Evolutionary conservation across 1,284 basidiomycete species (phyloP), one percentile per base, ranked within the genome.

Genomic region (Leccinum angustisporum): DNA sequence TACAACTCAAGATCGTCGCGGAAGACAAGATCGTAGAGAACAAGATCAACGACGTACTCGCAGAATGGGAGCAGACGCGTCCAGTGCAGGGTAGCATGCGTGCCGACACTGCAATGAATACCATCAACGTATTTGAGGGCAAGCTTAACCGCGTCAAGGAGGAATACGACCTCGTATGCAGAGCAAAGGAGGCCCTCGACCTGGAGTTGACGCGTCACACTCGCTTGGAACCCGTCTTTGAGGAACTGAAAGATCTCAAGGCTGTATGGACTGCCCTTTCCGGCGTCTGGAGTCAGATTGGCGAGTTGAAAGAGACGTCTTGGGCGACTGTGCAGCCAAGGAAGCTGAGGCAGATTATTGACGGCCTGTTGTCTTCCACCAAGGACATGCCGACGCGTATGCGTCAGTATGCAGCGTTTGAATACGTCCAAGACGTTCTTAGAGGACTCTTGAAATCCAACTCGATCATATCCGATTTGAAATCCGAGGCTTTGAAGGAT

Each of bases 381-480:
- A 95, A 96, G 77, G 97, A 98, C 57, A 97, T 99, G 96, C 97
- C 97, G 0, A 97, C 94, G 56, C 86, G 96, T 61, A 99, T 99
- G 97, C 87, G 97, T 63, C 97, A 99, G 75, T 99, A 99, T 74
- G 94, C 95, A 9, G 97, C 97, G 0, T 99, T 98, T 72, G 97
- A 99, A 80, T 97, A 94, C 73, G 95, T 99, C 3, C 97, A 98
- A 72, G 97, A 99, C 56, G 84, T 90, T 18, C 82, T 99, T 61
- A 86, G 91, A 55, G 86, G 87, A 6, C 81, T 97, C 38, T 83
- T 98, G 68, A 98, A 98, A 80, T 90, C 92, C 57, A 98, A 98
- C 74, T 76, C 88, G 1, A 81, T 98, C 66, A 84, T 99, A 34
- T 87, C 88, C 21, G 97, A 99, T 76, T 83, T 99, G 69, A 98